Conservation (phyloP, 352 stramenopile species). For the Elongisporangium senticosum region DNA sequence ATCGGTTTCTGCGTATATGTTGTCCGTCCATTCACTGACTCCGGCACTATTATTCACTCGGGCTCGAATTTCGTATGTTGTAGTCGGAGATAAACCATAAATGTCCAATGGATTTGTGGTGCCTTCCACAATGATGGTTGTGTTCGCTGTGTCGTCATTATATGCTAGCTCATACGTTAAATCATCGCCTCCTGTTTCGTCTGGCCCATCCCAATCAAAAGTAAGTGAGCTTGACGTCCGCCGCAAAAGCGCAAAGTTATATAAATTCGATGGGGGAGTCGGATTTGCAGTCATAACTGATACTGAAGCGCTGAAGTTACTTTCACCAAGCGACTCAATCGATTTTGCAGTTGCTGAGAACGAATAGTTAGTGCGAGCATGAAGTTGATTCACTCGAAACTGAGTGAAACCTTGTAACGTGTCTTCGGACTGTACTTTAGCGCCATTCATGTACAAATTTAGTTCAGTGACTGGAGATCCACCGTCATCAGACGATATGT, state of each 20-base stretch:
- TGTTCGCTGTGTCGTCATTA: constrained; percentile 4
- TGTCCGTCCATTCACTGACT: constrained; percentile 24
- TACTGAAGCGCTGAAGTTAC: constrained; percentile 19
- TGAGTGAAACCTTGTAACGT: constrained; percentile 9
- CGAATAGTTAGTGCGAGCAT: constrained; percentile 21
- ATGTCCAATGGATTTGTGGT: constrained; percentile 12
- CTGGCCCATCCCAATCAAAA: constrained; percentile 29
- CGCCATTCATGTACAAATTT: constrained; percentile 37
- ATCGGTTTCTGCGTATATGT: constrained; percentile 26
- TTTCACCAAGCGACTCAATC: constrained; percentile 18
- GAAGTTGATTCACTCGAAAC: constrained; percentile 17
- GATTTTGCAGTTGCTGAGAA: constrained; percentile 31
- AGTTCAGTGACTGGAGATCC: constrained; percentile 26
- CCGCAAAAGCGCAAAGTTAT: constrained; percentile 17
- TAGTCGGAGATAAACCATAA: constrained; percentile 18
- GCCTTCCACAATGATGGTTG: neutral
- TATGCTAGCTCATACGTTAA: constrained; percentile 32
- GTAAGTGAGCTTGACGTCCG: constrained; percentile 24
- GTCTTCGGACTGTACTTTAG: constrained; percentile 12
- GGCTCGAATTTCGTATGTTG: constrained; percentile 30
- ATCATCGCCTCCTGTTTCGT: constrained; percentile 34
- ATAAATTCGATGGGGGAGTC: constrained; percentile 30
- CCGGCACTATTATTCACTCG: constrained; percentile 35
- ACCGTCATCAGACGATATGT: constrained; percentile 32
- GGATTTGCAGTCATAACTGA: constrained; percentile 21